These are phyloP conservation scores for Tylopilus sp. DNA, from an alignment of 768 basidiomycete genomes.

Conservation along the genomic window DNA sequence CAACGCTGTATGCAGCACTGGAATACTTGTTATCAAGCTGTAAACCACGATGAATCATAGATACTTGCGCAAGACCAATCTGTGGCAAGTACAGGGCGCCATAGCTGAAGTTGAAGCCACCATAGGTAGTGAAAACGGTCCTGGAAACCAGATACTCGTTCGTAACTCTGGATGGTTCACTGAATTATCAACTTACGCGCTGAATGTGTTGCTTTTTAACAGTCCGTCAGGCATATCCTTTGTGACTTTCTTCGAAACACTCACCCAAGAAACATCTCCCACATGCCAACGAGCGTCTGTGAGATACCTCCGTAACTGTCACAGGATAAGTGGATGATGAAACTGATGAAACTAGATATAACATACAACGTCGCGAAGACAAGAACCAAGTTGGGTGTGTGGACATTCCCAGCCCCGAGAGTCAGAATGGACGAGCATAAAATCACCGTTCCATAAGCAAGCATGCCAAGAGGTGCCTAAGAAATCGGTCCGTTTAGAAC, in stretches of 20 bases:
- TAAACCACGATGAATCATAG: too few species aligned
- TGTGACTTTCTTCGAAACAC: not conserved
- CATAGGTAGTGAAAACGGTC: slow-evolving; percentile 27
- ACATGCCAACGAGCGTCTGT: slow-evolving; percentile 30
- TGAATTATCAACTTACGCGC: not conserved
- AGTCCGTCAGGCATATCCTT: slow-evolving; percentile 4
- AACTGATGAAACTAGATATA: not conserved
- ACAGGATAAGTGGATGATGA: not conserved
- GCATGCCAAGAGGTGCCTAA: slow-evolving; percentile 28
- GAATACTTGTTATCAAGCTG: not conserved
- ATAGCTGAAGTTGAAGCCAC: slow-evolving; percentile 29
- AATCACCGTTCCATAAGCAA: slow-evolving; percentile 28
- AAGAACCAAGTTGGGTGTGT: slow-evolving; percentile 23
- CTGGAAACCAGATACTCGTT: slow-evolving; percentile 3
- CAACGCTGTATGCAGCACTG: slow-evolving; percentile 24
- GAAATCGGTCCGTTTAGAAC: not conserved
- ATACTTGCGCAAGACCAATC: slow-evolving; percentile 25
- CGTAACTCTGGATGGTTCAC: not conserved
- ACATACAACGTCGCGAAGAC: slow-evolving; percentile 29
- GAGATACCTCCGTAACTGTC: slow-evolving; percentile 30
- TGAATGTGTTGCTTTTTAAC: slow-evolving; percentile 25
- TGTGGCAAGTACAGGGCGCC: slow-evolving; percentile 26
- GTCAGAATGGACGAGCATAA: slow-evolving; percentile 29
- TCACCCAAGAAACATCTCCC: slow-evolving; percentile 31
- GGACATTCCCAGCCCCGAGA: slow-evolving; percentile 17